Evolutionary conservation across 2,329 filamentous ascomycete species (phyloP), one percentile per base, ranked within the genome.

Genomic region (Metarhizium anisopliae): DNA sequence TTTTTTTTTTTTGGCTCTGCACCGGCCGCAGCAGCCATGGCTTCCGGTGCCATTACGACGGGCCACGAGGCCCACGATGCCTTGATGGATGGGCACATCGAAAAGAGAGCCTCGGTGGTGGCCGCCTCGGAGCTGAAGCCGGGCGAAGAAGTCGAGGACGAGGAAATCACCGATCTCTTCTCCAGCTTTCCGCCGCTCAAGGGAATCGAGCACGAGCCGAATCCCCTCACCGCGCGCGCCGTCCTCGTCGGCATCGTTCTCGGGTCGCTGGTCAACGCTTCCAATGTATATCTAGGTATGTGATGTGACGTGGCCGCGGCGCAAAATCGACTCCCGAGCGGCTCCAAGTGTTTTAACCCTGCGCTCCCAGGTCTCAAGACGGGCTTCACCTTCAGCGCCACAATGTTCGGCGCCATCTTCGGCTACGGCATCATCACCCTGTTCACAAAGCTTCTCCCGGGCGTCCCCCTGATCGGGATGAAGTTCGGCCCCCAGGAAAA

Each of bases 401-500:
- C 72, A 51, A 72, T 79, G 66, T 76, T 78, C 56, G 75, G 76
- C 18, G 77, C 81, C 53, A 82, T 84, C 61, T 78, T 83, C 58
- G 82, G 82, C 49, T 84, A 82, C 58, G 80, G 77, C 6, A 74
- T 84, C 58, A 70, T 84, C 62, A 79, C 81, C 60, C 54, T 79
- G 56, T 67, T 82, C n/a, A 76, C 75, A 13, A 77, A 73, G 60
- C 67, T 74, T 7, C 65, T 79, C 20, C 74, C 75, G 11, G 71
- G 70, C 45, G 69, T 82, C 52, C 79, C 80, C 2, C 70, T 78
- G 47, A 68, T 84, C 8, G 80, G 81, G 25, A 76, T 75, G 2
- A 67, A 67, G 35, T 83, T 84, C 58, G 82, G 82, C 2, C 81
- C 82, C 10, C 79, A 81, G 61, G 82, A 84, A 65, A 84, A 84